Conservation (phyloP, 306 rosid species). For the Astragalus membranaceus region DNA sequence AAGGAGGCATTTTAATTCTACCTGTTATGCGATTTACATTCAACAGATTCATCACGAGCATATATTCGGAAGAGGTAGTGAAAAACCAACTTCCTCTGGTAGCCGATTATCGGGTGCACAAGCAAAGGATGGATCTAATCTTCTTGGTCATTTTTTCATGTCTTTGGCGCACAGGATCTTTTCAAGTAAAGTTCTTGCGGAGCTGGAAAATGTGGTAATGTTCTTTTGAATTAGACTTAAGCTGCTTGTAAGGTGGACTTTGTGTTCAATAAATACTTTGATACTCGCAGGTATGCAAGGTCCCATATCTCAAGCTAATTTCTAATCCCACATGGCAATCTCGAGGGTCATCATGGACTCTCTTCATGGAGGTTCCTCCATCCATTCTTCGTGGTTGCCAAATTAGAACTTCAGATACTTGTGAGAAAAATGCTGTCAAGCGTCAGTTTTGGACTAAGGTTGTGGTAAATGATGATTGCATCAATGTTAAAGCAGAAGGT, state of each 20-base stretch:
- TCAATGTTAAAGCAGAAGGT: slow-evolving; percentile 76
- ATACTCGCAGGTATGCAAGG: slow-evolving; percentile 57
- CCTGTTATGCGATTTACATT: slow-evolving; percentile 74
- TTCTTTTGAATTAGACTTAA: slow-evolving; percentile 14
- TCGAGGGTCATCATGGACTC: slow-evolving; percentile 84
- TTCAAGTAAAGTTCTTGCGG: slow-evolving; percentile 71
- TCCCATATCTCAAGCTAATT: slow-evolving; percentile 65
- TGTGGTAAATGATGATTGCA: slow-evolving; percentile 69
- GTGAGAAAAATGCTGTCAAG: slow-evolving; percentile 36
- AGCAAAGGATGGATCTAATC: slow-evolving; percentile 63
- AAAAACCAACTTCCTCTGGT: slow-evolving; percentile 39
- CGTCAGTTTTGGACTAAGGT: slow-evolving; percentile 77
- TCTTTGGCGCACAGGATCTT: slow-evolving; percentile 83
- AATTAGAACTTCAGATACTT: slow-evolving; percentile 34
- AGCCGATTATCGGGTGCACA: slow-evolving; percentile 38
- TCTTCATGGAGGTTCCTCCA: slow-evolving; percentile 64
- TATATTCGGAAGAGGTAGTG: slow-evolving; percentile 57
- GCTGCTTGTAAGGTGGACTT: slow-evolving; percentile 14
- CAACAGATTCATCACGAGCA: slow-evolving; percentile 79
- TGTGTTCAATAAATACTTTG: slow-evolving; percentile 11
- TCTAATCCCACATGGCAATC: slow-evolving; percentile 92
- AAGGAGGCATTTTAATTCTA: slow-evolving; percentile 44
- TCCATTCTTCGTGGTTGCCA: slow-evolving; percentile 51
- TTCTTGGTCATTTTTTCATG: slow-evolving; percentile 81
- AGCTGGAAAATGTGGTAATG: slow-evolving; percentile 80